Evolutionary conservation across 73 alveolate genomes (phyloP).

Genomic region (Durusdinium trenchii): DNA sequence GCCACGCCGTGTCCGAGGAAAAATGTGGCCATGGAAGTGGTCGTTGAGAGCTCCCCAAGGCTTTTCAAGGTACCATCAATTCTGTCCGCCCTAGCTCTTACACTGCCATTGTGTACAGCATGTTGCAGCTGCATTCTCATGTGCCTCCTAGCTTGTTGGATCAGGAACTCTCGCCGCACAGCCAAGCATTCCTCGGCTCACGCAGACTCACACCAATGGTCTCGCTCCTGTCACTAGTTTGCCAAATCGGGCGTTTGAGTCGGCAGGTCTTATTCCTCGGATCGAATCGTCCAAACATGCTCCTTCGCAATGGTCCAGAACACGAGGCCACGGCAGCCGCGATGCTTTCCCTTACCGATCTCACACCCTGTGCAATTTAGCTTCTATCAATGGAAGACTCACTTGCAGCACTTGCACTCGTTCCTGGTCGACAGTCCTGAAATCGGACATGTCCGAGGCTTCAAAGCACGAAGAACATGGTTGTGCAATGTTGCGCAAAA

Average conservation of each 20-base stretch:
- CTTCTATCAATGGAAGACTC: constrained; percentile 41
- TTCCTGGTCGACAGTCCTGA: constrained; percentile 64
- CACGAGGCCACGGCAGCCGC: no score
- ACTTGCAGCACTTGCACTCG: constrained; percentile 83
- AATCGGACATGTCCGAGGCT: neutral
- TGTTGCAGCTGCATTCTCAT: neutral
- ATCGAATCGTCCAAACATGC: no score
- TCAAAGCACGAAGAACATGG: neutral
- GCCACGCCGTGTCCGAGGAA: neutral
- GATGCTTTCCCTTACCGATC: no score
- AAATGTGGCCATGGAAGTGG: no score
- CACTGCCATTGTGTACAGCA: neutral
- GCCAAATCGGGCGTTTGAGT: no score
- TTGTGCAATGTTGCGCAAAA: neutral
- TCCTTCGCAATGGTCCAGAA: no score
- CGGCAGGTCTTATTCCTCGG: neutral
- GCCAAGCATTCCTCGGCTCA: constrained; percentile 75
- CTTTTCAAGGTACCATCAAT: neutral
- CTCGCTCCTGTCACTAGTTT: neutral
- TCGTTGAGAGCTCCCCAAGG: neutral
- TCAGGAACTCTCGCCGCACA: constrained; percentile 43
- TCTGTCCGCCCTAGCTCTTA: neutral
- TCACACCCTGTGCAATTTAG: neutral
- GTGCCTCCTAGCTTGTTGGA: constrained; percentile 76
- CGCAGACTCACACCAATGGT: neutral